Evolutionary conservation across 2,329 filamentous ascomycete species (phyloP), one percentile per base, ranked within the genome.

Genomic region (Aspergillus glaucus): DNA sequence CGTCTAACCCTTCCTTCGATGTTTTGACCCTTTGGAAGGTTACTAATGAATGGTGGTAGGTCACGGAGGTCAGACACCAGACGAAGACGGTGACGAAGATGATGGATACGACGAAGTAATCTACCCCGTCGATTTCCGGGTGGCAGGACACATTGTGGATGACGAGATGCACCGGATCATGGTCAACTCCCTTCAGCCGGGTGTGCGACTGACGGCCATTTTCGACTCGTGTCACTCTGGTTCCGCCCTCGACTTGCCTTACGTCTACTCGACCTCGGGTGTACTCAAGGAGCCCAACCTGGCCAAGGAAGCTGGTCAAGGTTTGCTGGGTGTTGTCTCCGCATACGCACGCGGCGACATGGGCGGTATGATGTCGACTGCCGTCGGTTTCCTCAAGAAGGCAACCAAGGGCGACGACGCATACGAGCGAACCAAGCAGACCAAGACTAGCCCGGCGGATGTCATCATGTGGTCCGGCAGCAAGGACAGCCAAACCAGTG

Each of bases 391-490:
- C 63, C 83, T 94, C 71, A 96, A 96, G 77, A 87, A 90, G 65
- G 90, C 89, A 15, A 86, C 88, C 19, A 80, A 75, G 51, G 91
- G 91, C 57, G 84, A 93, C 57, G 82, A 86, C 32, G 85, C 85
- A 15, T 85, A 90, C 69, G 80, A 94, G 71, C 84, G 83, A 66
- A 88, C 91, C 54, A 78, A 88, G 65, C 80, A 86, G 57, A 97
- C 92, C 39, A 94, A 94, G 75, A 97, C 93, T 14, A 93, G 87
- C 47, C 86, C 91, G 1, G 93, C 93, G 37, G 93, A 98, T 70
- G 93, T 98, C 28, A 82, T 98, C 66, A 95, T 96, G 88, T 95
- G 91, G 87, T 95, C 88, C 52, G 93, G 93, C 49, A 94, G 88
- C 74, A 96, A 95, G 72, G 93, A 98, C 65, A 82, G 85, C 53